Base-by-base conservation (phyloP, 805 yeast species). In the Cyberlindnera suaveolens region DNA sequence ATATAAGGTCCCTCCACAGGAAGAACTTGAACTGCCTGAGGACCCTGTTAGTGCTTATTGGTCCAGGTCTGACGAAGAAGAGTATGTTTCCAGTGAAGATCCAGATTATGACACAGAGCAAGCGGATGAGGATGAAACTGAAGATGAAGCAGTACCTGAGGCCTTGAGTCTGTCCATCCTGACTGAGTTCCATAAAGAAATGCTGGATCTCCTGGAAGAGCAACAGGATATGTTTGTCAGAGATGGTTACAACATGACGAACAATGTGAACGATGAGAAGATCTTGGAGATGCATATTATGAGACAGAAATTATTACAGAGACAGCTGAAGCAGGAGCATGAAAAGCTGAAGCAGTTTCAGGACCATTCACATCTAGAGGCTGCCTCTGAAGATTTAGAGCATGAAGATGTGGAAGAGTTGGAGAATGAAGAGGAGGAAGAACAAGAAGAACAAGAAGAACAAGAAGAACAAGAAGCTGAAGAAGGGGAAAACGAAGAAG, bases 351-450 rank as follows among this genome's bases (percentile, higher is more conserved):
- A 47, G 23, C 51, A 50, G 14, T 36, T 48, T 9, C 50, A 49
- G 27, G 44, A 60, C 17, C 65, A 60, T 9, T 34, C 42, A 18
- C 33, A 30, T 13, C 40, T 31, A 7, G 43, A 23, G 5, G 66
- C 62, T 11, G 67, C 64, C 6, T 71, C 66, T 14, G 72, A 67
- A 4, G 67, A 46, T 14, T 43, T 48, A 13, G 46, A 45, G 52
- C 53, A 62, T 31, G 61, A 64, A 39, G 65, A 58, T 13, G 52
- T 61, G 13, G 75, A 71, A 34, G 80, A 78, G 34, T n/a, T 16
- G n/a, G 19, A 14, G 17, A 50, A 26, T 26, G 44, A 38, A 23
- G 43, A 42, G n/a, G 48, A 42, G 15, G 49, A 47, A 15, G 42
- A 46, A 34, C 36, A 40, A 8, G 42, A 29, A 3, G 47, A 39